Base-by-base conservation (phyloP, 2,329 filamentous ascomycete species). In the Neonectria hederae region DNA sequence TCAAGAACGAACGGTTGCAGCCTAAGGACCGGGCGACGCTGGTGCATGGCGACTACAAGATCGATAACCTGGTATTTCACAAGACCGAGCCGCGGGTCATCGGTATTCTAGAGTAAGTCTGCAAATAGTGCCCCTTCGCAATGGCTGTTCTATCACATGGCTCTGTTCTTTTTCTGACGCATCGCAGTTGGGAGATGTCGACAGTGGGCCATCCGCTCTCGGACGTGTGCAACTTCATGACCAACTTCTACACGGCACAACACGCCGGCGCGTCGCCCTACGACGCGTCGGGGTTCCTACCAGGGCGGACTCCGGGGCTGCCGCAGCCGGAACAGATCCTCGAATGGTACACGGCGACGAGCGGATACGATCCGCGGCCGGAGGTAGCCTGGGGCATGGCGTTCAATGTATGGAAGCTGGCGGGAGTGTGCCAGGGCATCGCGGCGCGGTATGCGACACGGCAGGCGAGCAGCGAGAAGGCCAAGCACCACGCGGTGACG, bases 41-140 rank as follows among this genome's bases (percentile, higher is more conserved):
- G 67, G 90, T 98, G 30, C 96, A 98, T 75, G 96, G 96, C 38
- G 96, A 99, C 79, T 99, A 95, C 83, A 99, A 98, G 83, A 97
- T 95, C 74, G 92, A 96, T 78, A 96, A 96, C 73, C 78, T 95
- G 69, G 89, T 96, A 43, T 99, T 97, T 78, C 93, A 97, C 82
- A 92, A 92, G 80, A 94, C 92, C 0, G 91, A 95, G 77, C 89
- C 94, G 6, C 84, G 90, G 57, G 94, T 98, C 13, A 94, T 98
- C 79, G 96, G 95, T 4, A 94, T 98, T 59, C 82, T 98, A 6
- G 96, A 99, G 87, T 91, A 79, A 76, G 86, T 80, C 10, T 22
- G 56, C 6, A 17, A 32, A 35, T 48, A 46, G 26, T 17, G 19
- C 11, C 21, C 49, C 32, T 43, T 51, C 48, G n/a, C 48, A 7